These are phyloP conservation scores for Russula lepida DNA, from an alignment of 768 basidiomycete genomes.

Conservation along the genomic window DNA sequence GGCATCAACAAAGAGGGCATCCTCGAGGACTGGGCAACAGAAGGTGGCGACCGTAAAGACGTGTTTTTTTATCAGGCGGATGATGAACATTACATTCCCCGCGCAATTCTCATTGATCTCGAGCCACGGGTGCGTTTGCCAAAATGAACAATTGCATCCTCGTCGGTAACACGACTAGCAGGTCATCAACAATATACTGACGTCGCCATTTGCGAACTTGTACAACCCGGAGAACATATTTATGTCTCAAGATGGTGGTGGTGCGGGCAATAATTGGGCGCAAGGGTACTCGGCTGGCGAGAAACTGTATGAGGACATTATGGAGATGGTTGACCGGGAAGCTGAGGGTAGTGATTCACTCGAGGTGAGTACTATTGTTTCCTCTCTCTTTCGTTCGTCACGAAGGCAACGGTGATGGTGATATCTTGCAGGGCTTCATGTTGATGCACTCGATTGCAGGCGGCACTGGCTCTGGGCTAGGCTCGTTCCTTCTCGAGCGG, in stretches of 20 bases:
- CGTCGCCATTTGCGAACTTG: slow-evolving; percentile 78
- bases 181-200: slow-evolving; percentile 94
- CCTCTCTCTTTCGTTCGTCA: background rate
- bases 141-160: no score
- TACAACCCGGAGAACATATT: slow-evolving; percentile 99
- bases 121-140: slow-evolving; percentile 76
- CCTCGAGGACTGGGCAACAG: slow-evolving; percentile 94
- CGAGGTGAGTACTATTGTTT: slow-evolving; percentile 49
- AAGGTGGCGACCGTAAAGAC: slow-evolving; percentile 94
- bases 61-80: slow-evolving; percentile 99
- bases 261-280: slow-evolving; percentile 99
- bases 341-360: slow-evolving; percentile 96
- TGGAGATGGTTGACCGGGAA: slow-evolving; percentile 98
- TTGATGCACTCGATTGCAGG: slow-evolving; percentile 98
- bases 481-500: slow-evolving; percentile 95
- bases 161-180: no score
- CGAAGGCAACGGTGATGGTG: background rate
- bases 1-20: slow-evolving; percentile 95
- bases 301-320: slow-evolving; percentile 87
- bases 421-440: slow-evolving; percentile 82
- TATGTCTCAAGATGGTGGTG: slow-evolving; percentile 93
- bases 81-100: slow-evolving; percentile 97
- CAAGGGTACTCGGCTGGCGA: slow-evolving; percentile 91
- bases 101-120: slow-evolving; percentile 91
- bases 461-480: slow-evolving; percentile 95